These are phyloP conservation scores for Beauveria rudraprayagi DNA, from an alignment of 2,329 filamentous ascomycete species.

Conservation along the genomic window DNA sequence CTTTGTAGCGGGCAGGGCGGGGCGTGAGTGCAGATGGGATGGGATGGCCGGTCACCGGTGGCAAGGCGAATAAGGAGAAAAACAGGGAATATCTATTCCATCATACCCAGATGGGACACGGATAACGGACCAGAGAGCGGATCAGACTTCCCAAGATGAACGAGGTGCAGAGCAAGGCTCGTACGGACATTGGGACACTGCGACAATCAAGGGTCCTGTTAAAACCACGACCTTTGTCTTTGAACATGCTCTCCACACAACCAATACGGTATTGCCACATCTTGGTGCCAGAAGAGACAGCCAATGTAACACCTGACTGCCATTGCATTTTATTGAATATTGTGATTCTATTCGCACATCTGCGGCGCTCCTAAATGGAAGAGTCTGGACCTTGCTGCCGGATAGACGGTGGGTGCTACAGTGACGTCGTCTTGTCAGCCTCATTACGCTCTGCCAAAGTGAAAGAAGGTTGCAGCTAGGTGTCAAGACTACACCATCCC, in stretches of 20 bases:
- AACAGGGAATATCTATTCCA: background rate
- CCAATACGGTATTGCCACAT: background rate
- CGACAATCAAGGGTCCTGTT: conserved; percentile 1
- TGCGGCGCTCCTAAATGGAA: background rate
- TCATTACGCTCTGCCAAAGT: no score
- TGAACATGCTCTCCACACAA: background rate
- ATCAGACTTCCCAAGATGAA: background rate
- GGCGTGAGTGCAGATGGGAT: no score
- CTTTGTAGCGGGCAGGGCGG: no score
- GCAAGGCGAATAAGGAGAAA: background rate
- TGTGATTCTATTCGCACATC: background rate
- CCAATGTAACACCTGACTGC: background rate
- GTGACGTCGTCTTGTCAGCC: background rate
- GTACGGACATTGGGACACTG: background rate
- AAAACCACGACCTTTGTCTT: background rate
- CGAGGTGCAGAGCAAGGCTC: background rate
- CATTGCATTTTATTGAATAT: background rate
- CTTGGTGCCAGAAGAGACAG: background rate
- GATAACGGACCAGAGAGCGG: background rate
- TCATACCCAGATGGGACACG: background rate
- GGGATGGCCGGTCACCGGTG: no score
- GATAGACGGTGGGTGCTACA: background rate
- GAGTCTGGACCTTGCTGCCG: background rate
- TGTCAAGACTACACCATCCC: no score
- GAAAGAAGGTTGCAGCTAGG: no score